Evolutionary conservation across 352 stramenopile genomes (phyloP).

Genomic region (Pythium volutum): DNA sequence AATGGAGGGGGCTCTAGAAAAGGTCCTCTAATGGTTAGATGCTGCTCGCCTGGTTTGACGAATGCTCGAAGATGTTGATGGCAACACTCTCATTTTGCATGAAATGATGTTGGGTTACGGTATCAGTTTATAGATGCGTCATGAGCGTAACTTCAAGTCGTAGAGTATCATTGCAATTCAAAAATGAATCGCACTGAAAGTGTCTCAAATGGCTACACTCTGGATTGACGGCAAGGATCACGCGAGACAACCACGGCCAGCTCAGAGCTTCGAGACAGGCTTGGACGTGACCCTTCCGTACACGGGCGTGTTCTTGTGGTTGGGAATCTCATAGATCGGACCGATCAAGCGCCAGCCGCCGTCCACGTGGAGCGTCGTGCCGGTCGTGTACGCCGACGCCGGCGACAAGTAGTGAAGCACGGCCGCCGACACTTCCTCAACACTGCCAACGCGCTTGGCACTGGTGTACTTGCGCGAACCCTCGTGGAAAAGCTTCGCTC

Average conservation of each 20-base stretch:
- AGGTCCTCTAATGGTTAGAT: too few relatives aligned
- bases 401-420: conserved; percentile 90
- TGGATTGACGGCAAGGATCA: background rate
- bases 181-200: conserved; percentile 22
- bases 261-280: conserved; percentile 43
- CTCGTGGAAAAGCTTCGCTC: conserved; percentile 76
- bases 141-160: conserved; percentile 25
- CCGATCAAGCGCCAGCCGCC: conserved; percentile 72
- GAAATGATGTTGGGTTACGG: background rate
- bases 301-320: conserved; percentile 71
- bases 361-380: conserved; percentile 86
- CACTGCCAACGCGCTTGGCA: conserved; percentile 84
- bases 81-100: conserved; percentile 14
- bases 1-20: too few relatives aligned
- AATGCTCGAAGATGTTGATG: conserved; percentile 23
- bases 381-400: conserved; percentile 89
- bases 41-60: background rate
- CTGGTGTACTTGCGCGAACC: conserved; percentile 64
- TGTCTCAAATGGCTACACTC: conserved; percentile 18
- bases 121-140: conserved; percentile 11
- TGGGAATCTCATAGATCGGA: conserved; percentile 71
- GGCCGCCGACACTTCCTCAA: conserved; percentile 89
- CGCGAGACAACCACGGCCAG: background rate
- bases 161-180: conserved; percentile 18
- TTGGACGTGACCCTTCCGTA: conserved; percentile 55